Evolutionary conservation across 2,329 filamentous ascomycete species (phyloP).

Genomic region (Mycosphaerelloides madeirae): DNA sequence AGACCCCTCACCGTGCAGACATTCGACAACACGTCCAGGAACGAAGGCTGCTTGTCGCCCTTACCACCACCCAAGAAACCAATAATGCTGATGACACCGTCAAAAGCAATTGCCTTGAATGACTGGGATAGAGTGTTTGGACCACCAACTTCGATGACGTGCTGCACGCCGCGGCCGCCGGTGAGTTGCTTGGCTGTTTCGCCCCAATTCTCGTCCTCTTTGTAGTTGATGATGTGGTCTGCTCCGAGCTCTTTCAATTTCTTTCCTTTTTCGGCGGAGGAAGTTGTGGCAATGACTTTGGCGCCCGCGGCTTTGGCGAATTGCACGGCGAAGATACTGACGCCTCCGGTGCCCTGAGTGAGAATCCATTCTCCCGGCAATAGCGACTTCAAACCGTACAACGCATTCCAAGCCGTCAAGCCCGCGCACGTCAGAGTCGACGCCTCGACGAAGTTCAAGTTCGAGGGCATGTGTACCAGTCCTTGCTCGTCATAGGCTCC

Average conservation of each 20-base stretch:
- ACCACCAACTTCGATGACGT: slow-evolving; percentile 63
- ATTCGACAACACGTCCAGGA: slow-evolving; percentile 48
- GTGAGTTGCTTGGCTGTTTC: slow-evolving; percentile 49
- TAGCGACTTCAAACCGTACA: slow-evolving; percentile 45
- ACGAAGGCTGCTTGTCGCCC: slow-evolving; percentile 45
- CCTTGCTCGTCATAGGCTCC: slow-evolving; percentile 63
- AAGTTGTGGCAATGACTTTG: slow-evolving; percentile 55
- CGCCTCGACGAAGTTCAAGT: slow-evolving; percentile 46
- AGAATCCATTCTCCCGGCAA: slow-evolving; percentile 49
- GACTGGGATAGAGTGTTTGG: slow-evolving; percentile 56
- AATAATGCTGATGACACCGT: slow-evolving; percentile 54
- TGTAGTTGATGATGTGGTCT: slow-evolving; percentile 56
- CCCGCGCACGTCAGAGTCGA: slow-evolving; percentile 45
- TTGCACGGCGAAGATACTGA: slow-evolving; percentile 61
- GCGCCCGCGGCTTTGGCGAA: slow-evolving; percentile 52
- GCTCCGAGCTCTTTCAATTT: slow-evolving; percentile 50
- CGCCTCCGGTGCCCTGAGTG: slow-evolving; percentile 65
- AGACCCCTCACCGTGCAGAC: slow-evolving; percentile 55
- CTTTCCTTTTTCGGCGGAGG: slow-evolving; percentile 46
- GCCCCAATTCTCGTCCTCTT: slow-evolving; percentile 50
- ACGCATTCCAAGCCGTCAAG: slow-evolving; percentile 50
- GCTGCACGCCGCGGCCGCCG: slow-evolving; percentile 55
- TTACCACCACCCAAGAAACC: slow-evolving; percentile 52
- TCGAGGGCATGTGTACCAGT: slow-evolving; percentile 59
- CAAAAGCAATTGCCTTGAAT: slow-evolving; percentile 38